Evolutionary conservation across 192 early-diverging fungal species (phyloP), one percentile per base, ranked within the genome.

Genomic region (Umbelopsis sp.): DNA sequence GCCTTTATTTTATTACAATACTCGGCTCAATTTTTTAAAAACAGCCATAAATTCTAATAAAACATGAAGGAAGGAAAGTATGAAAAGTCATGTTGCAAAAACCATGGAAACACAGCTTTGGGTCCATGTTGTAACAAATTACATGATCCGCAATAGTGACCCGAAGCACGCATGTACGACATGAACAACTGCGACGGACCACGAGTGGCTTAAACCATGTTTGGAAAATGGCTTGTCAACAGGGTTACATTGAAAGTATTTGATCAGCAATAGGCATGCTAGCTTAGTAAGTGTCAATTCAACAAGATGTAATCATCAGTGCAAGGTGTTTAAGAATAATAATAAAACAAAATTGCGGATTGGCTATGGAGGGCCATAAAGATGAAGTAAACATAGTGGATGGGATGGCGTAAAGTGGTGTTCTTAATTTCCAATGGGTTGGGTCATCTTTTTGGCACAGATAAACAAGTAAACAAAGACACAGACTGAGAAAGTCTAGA

Each of bases 171-270:
- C 55, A 61, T 61, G 55, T 61, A 18, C 55, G 25, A 61, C 55
- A 61, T 49, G 48, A 49, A 16, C 27, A 13, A 6, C 48, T 20
- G 20, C 18, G 12, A 30, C 27, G 3, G 27, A 35, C 11, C 23
- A 35, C 55, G 25, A 61, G 55, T 30, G 55, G 27, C 18, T 25
- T 61, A 27, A 61, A 61, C 55, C 55, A 16, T 35, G 55, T 61
- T 35, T 61, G 25, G 55, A 35, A 61, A 61, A 61, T 61, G 55
- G 55, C 55, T 61, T 61, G 55, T 61, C 55, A 61, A 61, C 55
- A 61, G 16, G 7, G 30, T 61, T 27, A 12, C 55, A 61, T 61
- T 52, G 27, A 16, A 7, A 16, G 33, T 7, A 61, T 35, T 52
- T 35, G 55, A 61, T 61, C 55, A 61, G 55, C 55, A 61, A 35